Evolutionary conservation across 2,329 filamentous ascomycete species (phyloP), one percentile per base, ranked within the genome.

Genomic region (Ceratocystis alfenasii): DNA sequence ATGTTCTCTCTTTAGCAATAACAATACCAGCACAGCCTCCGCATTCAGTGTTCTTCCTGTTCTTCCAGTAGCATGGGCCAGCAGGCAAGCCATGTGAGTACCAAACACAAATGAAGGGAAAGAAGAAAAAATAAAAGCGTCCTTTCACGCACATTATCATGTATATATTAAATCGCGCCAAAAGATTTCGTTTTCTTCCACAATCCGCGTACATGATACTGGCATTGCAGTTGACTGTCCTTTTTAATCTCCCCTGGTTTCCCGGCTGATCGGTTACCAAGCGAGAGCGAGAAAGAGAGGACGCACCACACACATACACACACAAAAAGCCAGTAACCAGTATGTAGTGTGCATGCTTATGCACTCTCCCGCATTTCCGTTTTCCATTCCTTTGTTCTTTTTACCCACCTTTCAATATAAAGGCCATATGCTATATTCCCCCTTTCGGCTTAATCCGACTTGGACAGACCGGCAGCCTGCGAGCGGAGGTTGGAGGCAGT

Each of bases 401-500:
- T 41, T 41, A 41, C 36, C 36, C 36, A 41, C 36, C 36, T 15
- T 57, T 15, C 20, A 15, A 20, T 22, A 22, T 2, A 41, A 41
- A 41, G 36, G 36, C 12, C 36, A 12, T 12, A 15, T 41, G 10
- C 36, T 41, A 15, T 41, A 41, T 41, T 41, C 1, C 12, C 4
- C 12, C 12, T 41, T 15, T 41, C 36, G 12, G 22, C 73, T 81
- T 86, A 87, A 76, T 87, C 84, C 72, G 80, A 77, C 78, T 87
- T 89, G 79, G 87, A 83, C 71, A 82, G 82, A 74, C 87, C 90
- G 76, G 87, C 90, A 25, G 46, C 66, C 83, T 94, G 90, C 73
- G 89, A 87, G 72, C 90, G 90, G 74, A 96, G 88, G 79, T 90
- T 89, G 76, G 90, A 85, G 72, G 91, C 88, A 73, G 91, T 90